Evolutionary conservation across 1,284 basidiomycete genomes (phyloP), one percentile per base, ranked within the genome.

Genomic region (Puccinia brachypodii): DNA sequence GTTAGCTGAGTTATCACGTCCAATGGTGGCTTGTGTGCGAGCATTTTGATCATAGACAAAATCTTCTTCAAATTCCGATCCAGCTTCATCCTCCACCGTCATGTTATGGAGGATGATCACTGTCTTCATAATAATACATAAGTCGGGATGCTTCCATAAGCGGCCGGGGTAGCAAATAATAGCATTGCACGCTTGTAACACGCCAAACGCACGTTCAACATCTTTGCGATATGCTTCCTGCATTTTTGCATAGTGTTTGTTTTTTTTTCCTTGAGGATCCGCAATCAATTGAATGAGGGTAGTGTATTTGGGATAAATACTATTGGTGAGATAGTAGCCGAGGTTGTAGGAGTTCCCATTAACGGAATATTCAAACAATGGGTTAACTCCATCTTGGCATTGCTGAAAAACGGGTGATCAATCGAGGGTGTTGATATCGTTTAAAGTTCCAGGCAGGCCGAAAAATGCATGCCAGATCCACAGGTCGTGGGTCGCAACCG

Each of bases 21-120:
- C 8, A 13, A 33, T 64, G 19, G 60, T 6, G 33, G 6, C 25
- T 33, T 64, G 16, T 33, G 28, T 64, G 3, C 28, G 25, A 36
- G 33, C 9, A n/a, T n/a, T 28, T 28, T 64, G 60, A 64, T 64
- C 7, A 28, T 64, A 64, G 14, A 28, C 19, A 28, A n/a, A 64
- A 19, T 64, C 28, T 11, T 42, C 22, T n/a, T 69, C 36, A 42
- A 69, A 40, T 8, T 42, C 38, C 6, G n/a, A 8, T 13, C 13
- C 53, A 1, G 19, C 19, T 42, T 76, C 40, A 64, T 66, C 75
- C 3, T 62, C 40, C 0, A 66, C n/a, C 1, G 60, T 76, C 75
- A 76, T 76, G 58, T 76, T 76, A 25, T 62, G 75, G 11, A 76
- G 60, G 4, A 76, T 76, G 3, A 76, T 76, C n/a, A 33, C 16